phyloP scores from a whole-genome alignment of 345 rosid genomes.

The Syzygium aromaticum region DNA sequence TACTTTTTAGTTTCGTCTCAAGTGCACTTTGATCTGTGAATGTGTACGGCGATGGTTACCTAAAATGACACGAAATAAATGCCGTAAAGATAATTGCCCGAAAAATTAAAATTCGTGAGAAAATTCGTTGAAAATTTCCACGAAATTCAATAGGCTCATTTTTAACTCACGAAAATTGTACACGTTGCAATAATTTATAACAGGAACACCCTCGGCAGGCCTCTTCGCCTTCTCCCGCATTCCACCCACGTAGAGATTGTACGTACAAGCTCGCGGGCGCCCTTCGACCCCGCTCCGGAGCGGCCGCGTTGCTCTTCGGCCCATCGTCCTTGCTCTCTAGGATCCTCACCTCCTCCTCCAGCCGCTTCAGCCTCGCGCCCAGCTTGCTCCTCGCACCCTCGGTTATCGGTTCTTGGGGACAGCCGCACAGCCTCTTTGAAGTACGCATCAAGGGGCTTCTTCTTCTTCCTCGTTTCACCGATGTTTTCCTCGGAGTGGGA shows the following conservation, averaged over 20 bases:
- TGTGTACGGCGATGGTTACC: background rate
- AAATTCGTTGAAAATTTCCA: too few relatives aligned
- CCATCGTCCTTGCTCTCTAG: conserved; percentile 15
- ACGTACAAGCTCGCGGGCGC: background rate
- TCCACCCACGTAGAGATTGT: conserved; percentile 1
- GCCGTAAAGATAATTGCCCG: background rate
- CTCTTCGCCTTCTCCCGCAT: background rate
- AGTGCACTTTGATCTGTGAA: background rate
- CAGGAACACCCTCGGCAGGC: background rate
- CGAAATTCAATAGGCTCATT: too few relatives aligned
- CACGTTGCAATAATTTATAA: too few relatives aligned
- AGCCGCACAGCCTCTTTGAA: conserved; percentile 53
- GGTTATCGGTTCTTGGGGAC: conserved; percentile 20
- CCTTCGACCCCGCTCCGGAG: background rate
- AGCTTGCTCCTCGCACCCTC: conserved; percentile 14
- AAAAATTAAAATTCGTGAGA: too few relatives aligned
- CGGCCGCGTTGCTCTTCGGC: background rate
- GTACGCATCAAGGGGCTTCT: conserved; percentile 27
- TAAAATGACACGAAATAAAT: background rate
- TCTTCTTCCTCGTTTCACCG: background rate
- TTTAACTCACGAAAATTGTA: too few relatives aligned
- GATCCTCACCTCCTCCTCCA: conserved; percentile 30
- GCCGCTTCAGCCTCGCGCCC: conserved; percentile 23
- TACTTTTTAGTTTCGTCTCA: background rate
- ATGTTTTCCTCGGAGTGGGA: background rate